Evolutionary conservation across 2,329 filamentous ascomycete species (phyloP).

Genomic region (Parastagonospora nodorum): DNA sequence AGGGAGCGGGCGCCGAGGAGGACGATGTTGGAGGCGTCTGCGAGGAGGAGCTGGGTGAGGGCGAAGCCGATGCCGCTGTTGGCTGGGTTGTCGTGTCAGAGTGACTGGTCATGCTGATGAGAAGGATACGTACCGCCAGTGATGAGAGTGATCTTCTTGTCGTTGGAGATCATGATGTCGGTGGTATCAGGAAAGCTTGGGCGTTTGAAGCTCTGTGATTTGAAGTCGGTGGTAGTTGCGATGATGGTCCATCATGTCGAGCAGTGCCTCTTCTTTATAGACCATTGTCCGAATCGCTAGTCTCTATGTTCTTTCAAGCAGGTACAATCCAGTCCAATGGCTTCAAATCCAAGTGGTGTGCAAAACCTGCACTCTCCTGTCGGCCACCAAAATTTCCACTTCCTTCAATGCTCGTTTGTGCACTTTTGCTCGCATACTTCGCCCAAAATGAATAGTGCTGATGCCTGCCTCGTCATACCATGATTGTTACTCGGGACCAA

Average conservation of each 20-base stretch:
- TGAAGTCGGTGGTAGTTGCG: neutral
- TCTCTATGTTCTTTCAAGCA: too few relatives aligned
- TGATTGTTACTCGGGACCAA: too few relatives aligned
- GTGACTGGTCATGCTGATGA: neutral
- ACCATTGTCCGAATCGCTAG: too few relatives aligned
- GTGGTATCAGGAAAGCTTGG: neutral
- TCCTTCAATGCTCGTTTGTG: too few relatives aligned
- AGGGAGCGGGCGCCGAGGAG: constrained; percentile 21
- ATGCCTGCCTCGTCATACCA: too few relatives aligned
- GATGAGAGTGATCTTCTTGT: constrained; percentile 38
- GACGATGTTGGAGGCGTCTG: constrained; percentile 35
- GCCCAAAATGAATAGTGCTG: too few relatives aligned
- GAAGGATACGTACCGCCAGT: constrained; percentile 39
- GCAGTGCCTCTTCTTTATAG: too few relatives aligned
- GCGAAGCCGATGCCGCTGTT: constrained; percentile 57
- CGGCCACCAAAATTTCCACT: too few relatives aligned
- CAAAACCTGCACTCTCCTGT: too few relatives aligned
- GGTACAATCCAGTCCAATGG: too few relatives aligned
- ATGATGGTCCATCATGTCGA: neutral
- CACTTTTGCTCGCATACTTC: too few relatives aligned
- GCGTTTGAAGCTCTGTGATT: neutral
- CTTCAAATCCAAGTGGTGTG: too few relatives aligned
- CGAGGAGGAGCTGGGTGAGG: constrained; percentile 46
- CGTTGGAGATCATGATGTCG: constrained; percentile 2
- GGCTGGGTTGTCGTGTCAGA: constrained; percentile 19